phyloP scores from a whole-genome alignment of 805 yeast species.

The Candida glaebosa region DNA sequence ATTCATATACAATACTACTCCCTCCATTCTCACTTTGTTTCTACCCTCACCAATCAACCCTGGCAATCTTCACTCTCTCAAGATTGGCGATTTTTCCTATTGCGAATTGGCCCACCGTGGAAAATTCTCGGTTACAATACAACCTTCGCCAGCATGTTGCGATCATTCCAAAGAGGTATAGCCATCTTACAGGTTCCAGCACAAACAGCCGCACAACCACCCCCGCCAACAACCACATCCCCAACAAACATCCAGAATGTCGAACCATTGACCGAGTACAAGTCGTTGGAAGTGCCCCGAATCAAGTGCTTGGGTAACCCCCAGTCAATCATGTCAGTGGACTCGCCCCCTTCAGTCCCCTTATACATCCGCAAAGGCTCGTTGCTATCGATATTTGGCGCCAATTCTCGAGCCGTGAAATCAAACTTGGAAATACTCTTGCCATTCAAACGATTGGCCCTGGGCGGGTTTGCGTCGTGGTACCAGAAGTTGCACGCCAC shows the following conservation, averaged over 20 bases:
- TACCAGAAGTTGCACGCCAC: constrained; percentile 51
- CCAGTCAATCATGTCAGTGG: constrained; percentile 42
- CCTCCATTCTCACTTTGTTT: too few species aligned
- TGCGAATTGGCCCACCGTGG: background rate
- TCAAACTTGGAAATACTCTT: constrained; percentile 26
- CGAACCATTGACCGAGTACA: constrained; percentile 13
- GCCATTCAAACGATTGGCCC: constrained; percentile 41
- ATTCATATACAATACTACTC: too few species aligned
- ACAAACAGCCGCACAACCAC: background rate
- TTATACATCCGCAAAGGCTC: constrained; percentile 47
- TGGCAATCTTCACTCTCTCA: too few species aligned
- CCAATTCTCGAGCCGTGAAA: constrained; percentile 13
- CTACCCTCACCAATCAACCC: too few species aligned
- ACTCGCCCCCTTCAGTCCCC: constrained; percentile 59
- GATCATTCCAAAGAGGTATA: background rate
- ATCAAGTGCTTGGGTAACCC: constrained; percentile 17
- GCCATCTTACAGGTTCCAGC: constrained; percentile 1
- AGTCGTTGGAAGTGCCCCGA: constrained; percentile 20
- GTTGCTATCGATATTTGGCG: constrained; percentile 45
- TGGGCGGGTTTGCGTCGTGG: constrained; percentile 42
- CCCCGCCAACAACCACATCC: background rate
- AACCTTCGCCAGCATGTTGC: constrained; percentile 4
- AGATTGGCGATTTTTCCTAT: too few species aligned
- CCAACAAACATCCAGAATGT: constrained; percentile 10
- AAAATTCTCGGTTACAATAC: constrained; percentile 1